Conservation (phyloP, 257 asterid genomes). For the Solanum sparsipilum region DNA sequence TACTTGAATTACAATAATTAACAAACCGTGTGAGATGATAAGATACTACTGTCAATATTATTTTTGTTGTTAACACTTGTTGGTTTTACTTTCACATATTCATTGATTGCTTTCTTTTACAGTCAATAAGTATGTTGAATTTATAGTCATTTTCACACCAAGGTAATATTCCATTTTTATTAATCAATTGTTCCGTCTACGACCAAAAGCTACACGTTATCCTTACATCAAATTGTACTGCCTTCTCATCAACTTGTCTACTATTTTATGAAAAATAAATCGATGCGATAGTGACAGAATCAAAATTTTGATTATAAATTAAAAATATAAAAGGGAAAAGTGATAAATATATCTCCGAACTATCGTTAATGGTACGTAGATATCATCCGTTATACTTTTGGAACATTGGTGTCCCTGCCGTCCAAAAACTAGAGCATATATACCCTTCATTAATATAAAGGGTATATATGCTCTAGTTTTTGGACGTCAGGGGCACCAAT, state of each 20-base stretch:
- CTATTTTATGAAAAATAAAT: background rate
- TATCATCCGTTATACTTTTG: no score
- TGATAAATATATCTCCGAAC: no score
- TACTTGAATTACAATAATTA: background rate
- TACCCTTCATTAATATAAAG: no score
- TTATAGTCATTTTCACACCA: background rate
- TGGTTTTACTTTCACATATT: background rate
- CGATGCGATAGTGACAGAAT: rapidly evolving
- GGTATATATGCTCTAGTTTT: no score
- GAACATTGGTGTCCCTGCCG: no score
- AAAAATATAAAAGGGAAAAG: background rate
- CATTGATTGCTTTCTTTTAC: background rate
- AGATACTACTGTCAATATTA: background rate
- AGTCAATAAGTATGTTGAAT: background rate
- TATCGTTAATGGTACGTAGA: no score
- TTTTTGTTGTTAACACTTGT: background rate
- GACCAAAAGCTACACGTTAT: background rate
- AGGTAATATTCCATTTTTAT: background rate
- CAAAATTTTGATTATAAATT: background rate
- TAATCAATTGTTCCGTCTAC: background rate
- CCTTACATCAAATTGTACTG: background rate
- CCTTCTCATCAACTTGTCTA: background rate
- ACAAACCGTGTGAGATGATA: background rate
- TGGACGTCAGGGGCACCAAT: no score
- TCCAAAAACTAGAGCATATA: no score